These are phyloP conservation scores for Powellomyces hirtus DNA, from an alignment of 192 early-diverging fungal species.

Conservation along the genomic window DNA sequence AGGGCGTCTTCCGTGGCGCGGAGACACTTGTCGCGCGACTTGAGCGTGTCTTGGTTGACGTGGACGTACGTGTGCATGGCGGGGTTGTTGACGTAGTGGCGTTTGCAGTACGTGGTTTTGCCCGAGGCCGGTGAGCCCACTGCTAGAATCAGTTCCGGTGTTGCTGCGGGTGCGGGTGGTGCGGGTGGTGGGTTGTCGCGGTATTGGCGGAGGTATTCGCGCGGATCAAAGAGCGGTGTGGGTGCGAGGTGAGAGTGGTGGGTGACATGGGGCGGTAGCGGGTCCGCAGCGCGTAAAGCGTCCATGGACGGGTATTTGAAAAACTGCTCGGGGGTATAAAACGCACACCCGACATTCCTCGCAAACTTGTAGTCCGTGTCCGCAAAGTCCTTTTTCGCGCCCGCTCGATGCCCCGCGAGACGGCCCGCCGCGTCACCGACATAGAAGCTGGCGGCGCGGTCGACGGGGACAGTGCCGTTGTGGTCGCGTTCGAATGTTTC, in stretches of 20 bases:
- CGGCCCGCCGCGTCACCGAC: conserved; percentile 95
- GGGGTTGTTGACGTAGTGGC: conserved; percentile 45
- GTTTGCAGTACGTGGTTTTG: conserved; percentile 71
- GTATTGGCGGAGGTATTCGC: background rate
- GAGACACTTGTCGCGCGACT: conserved; percentile 74
- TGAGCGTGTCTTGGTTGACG: conserved; percentile 83
- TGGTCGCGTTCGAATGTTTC: conserved; percentile 40
- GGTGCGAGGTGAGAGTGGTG: conserved; percentile 13
- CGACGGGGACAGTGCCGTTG: conserved; percentile 44
- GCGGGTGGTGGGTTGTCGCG: background rate
- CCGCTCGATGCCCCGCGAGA: conserved; percentile 49
- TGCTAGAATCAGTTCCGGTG: conserved; percentile 65
- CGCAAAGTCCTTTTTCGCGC: conserved; percentile 69
- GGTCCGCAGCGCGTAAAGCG: background rate
- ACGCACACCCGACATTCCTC: conserved; percentile 65
- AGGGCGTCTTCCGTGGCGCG: conserved; percentile 54
- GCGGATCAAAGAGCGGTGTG: conserved; percentile 21
- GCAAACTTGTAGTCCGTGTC: conserved; percentile 87
- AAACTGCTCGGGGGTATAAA: conserved; percentile 85
- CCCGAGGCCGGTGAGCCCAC: conserved; percentile 85
- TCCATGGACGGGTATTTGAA: too few relatives aligned
- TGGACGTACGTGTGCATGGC: conserved; percentile 62
- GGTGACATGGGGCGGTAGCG: background rate
- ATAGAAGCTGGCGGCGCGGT: conserved; percentile 67
- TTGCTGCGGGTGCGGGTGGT: background rate